Conservation (phyloP, 2,329 filamentous ascomycete species). For the Alternaria brassicae region DNA sequence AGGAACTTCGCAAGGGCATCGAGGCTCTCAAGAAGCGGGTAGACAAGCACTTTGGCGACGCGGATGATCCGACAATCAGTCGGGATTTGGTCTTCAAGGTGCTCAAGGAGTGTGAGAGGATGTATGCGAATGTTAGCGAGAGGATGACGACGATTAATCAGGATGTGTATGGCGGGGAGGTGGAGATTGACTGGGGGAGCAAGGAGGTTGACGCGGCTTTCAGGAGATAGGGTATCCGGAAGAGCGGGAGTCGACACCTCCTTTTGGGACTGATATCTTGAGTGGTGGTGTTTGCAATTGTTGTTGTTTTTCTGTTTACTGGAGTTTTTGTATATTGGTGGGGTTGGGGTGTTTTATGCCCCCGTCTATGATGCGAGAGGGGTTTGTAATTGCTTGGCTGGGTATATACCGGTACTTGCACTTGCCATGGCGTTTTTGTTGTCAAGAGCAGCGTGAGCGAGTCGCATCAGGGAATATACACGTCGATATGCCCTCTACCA, state of each 20-base stretch:
- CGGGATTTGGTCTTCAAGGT: constrained; percentile 66
- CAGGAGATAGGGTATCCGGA: constrained; percentile 32
- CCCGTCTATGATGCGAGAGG: not conserved
- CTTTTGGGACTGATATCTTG: constrained; percentile 5
- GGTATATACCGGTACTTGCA: not conserved
- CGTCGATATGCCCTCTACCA: not conserved
- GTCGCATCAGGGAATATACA: not conserved
- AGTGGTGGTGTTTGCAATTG: not conserved
- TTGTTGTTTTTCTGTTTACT: not conserved
- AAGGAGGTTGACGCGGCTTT: constrained; percentile 43
- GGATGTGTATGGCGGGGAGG: constrained; percentile 56
- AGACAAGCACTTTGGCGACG: constrained; percentile 96
- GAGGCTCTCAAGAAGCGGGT: constrained; percentile 88
- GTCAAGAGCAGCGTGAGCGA: not conserved
- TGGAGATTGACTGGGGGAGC: constrained; percentile 51
- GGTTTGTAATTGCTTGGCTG: not conserved
- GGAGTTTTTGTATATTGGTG: constrained; percentile 8
- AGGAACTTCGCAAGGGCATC: constrained; percentile 88
- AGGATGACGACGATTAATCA: constrained; percentile 52
- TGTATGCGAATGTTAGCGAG: constrained; percentile 63
- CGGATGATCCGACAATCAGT: constrained; percentile 74
- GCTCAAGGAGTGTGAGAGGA: constrained; percentile 64
- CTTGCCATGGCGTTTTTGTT: constrained; percentile 11
- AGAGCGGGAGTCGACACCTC: constrained; percentile 23
- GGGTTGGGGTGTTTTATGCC: not conserved